These are phyloP conservation scores for Rhodotorula graminis DNA, from an alignment of 768 basidiomycete genomes.

Conservation along the genomic window DNA sequence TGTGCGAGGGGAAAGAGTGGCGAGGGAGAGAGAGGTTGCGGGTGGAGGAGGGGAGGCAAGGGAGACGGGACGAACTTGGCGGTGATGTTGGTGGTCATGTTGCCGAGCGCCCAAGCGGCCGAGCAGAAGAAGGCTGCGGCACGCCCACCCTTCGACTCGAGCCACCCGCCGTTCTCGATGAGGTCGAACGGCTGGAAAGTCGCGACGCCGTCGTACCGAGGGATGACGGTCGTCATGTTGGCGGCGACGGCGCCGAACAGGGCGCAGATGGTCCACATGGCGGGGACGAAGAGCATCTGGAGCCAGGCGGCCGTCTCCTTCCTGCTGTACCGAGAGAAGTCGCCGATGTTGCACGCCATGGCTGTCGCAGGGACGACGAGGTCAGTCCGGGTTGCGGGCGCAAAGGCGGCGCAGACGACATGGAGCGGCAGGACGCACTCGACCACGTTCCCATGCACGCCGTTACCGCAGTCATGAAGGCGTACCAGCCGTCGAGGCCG, in stretches of 20 bases:
- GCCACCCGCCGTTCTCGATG: constrained; percentile 28
- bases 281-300: constrained; percentile 40
- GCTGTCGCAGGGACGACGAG: not conserved
- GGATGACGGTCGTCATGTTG: constrained; percentile 36
- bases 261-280: constrained; percentile 33
- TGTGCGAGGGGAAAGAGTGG: too few relatives aligned
- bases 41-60: too few relatives aligned
- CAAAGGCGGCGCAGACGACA: too few relatives aligned
- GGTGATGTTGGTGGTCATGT: constrained; percentile 21
- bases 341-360: constrained; percentile 27
- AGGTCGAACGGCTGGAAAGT: constrained; percentile 35
- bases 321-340: constrained; percentile 25
- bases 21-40: not conserved
- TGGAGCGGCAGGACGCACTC: not conserved
- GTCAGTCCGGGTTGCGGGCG: too few relatives aligned
- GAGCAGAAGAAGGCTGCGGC: constrained; percentile 33
- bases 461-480: constrained; percentile 21
- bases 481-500: constrained; percentile 15
- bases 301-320: constrained; percentile 8
- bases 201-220: constrained; percentile 13
- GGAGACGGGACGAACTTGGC: not conserved
- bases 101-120: constrained; percentile 17
- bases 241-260: constrained; percentile 39
- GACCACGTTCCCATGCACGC: constrained; percentile 17
- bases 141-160: constrained; percentile 20